Percentiles rank a stretch among this genome's conserved stretches.
Evolutionary conservation across 805 yeast species (phyloP).

Genomic region (Hanseniaspora thailandica): DNA sequence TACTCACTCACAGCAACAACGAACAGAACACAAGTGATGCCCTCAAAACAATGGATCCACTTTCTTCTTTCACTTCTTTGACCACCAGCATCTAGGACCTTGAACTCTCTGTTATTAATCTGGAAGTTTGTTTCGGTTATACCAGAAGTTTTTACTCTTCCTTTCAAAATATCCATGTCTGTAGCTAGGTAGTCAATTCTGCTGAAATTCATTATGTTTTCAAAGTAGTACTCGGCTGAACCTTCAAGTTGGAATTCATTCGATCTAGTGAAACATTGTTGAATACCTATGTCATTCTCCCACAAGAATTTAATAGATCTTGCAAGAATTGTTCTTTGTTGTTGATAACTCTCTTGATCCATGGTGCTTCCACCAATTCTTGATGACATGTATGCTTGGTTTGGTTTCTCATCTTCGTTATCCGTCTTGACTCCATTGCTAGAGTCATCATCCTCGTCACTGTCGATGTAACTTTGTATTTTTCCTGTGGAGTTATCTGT

Average conservation of each 20-base stretch:
- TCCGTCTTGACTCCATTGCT: conserved; percentile 23
- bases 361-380: background rate
- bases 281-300: conserved; percentile 58
- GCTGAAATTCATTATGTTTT: conserved; percentile 54
- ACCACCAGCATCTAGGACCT: conserved; percentile 92
- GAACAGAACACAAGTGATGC: conserved; percentile 74
- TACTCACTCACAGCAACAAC: conserved; percentile 86
- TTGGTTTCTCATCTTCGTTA: conserved; percentile 16
- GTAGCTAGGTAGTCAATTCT: conserved; percentile 54
- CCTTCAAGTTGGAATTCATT: conserved; percentile 79
- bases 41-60: conserved; percentile 92
- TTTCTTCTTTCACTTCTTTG: conserved; percentile 82
- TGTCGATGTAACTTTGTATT: conserved; percentile 25
- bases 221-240: conserved; percentile 71
- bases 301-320: conserved; percentile 59
- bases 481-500: conserved; percentile 45
- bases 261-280: conserved; percentile 43
- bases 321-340: conserved; percentile 37
- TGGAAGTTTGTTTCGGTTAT: conserved; percentile 75
- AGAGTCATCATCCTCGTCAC: conserved; percentile 19
- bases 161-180: conserved; percentile 76
- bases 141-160: conserved; percentile 91
- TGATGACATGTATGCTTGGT: background rate
- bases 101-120: conserved; percentile 53
- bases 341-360: conserved; percentile 10